Base-by-base conservation (phyloP, 2,329 filamentous ascomycete genomes). In the Exophiala alcalophila region DNA sequence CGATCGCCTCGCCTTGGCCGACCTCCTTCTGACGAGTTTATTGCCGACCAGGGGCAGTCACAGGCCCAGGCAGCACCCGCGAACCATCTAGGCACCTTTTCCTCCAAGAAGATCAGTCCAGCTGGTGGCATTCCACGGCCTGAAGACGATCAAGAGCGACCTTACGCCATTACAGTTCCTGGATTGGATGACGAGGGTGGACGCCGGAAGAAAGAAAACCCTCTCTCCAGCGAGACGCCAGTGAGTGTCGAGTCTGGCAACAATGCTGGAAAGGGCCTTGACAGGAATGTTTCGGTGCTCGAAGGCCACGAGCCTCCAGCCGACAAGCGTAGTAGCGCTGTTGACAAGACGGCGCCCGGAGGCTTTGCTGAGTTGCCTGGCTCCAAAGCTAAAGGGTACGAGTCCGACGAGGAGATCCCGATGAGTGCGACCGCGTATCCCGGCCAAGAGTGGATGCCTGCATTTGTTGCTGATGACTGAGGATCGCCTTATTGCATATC, bases 351-450 rank as follows among this genome's bases (percentile, higher is more conserved):
- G 55, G 65, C 23, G 59, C 67, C 29, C 5, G 44, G 42, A 9
- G 23, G 37, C 20, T 36, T 56, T 21, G 46, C 42, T 20, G 55
- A 57, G 33, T 29, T 57, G 14, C 50, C 52, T 5, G 55, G 44
- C 53, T 68, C 5, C 58, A 65, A 4, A 49, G 61, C 32, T 51
- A 59, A 5, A 52, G 56, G 27, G 59, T 55, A 68, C 36, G 60
- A 67, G 43, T 63, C 61, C 9, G 67, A 65, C 19, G 70, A 72
- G 33, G 67, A 72, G 40, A 64, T 71, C 21, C 47, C 66, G 16
- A 72, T 72, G 69, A 68, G 66, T 4, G 65, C 67, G n/a, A 72
- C 70, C 1, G 61, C 68, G 12, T 72, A 72, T 53, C 70, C 70
- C 1, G 70, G 69, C 7, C 47, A 53, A 28, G 49, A 50, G 30